phyloP scores from a whole-genome alignment of 1,139 yeast genomes.

The Suhomyces coccinellae region DNA sequence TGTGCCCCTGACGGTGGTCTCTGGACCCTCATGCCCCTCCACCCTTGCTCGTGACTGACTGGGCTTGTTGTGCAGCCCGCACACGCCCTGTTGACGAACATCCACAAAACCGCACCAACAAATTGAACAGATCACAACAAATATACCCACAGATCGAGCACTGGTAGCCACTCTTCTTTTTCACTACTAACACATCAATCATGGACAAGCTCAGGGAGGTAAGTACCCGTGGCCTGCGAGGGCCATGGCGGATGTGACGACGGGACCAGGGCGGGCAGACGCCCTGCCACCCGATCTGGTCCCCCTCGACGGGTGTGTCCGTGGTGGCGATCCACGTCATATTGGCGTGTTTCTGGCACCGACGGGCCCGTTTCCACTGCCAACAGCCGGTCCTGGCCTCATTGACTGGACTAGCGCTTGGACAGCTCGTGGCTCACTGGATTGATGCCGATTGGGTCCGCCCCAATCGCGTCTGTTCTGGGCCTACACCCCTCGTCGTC shows the following conservation, averaged over 20 bases:
- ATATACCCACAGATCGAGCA: constrained; percentile 10
- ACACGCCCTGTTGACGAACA: constrained; percentile 11
- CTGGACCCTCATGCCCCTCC: not conserved
- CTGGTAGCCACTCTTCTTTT: constrained; percentile 8
- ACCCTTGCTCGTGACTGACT: not conserved
- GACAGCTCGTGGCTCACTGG: not conserved
- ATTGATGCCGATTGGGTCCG: not conserved
- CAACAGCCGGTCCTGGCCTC: too few relatives aligned
- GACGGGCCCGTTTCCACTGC: too few relatives aligned
- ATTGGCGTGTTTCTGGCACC: too few relatives aligned
- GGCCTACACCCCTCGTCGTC: too few relatives aligned
- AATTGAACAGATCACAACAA: constrained; percentile 17
- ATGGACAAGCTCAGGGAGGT: constrained; percentile 57
- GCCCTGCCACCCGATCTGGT: too few relatives aligned
- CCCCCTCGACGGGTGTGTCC: not conserved
- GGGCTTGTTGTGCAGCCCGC: not conserved
- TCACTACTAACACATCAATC: constrained; percentile 9
- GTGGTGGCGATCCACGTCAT: not conserved
- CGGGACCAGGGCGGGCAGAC: too few relatives aligned
- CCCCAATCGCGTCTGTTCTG: too few relatives aligned
- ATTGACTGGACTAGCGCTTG: too few relatives aligned
- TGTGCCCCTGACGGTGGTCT: too few relatives aligned
- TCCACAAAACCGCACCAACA: constrained; percentile 13
- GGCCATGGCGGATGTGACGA: not conserved
- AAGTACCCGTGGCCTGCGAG: constrained; percentile 30